Conservation (phyloP, 179 eudicot genomes). For the Dionaea muscipula region DNA sequence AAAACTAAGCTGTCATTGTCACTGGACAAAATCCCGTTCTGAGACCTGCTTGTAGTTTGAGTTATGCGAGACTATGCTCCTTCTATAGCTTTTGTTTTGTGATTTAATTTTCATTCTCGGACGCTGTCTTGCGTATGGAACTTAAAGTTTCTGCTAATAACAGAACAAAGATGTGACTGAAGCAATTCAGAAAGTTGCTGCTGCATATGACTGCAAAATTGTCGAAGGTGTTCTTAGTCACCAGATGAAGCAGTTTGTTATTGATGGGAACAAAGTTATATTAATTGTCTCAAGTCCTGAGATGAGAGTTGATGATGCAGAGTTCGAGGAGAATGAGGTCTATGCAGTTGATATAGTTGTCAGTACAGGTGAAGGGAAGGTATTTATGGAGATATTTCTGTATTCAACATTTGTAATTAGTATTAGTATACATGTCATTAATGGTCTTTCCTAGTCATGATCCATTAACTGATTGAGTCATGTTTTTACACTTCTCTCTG, state of each 20-base stretch:
- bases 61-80: too few species aligned
- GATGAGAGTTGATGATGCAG: slow-evolving; percentile 88
- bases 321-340: slow-evolving; percentile 95
- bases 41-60: too few species aligned
- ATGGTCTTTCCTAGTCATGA: too few species aligned
- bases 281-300: slow-evolving; percentile 69
- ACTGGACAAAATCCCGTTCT: too few species aligned
- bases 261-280: slow-evolving; percentile 94
- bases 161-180: slow-evolving; percentile 94
- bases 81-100: too few species aligned
- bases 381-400: slow-evolving; percentile 7
- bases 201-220: slow-evolving; percentile 91
- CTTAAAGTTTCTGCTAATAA: not conserved
- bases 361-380: slow-evolving; percentile 98
- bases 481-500: not conserved
- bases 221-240: slow-evolving; percentile 97
- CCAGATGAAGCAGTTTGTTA: slow-evolving; percentile 91
- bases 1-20: too few species aligned
- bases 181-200: slow-evolving; percentile 96
- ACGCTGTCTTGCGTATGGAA: too few species aligned
- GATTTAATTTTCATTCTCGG: too few species aligned
- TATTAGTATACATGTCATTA: not conserved
- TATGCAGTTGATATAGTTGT: slow-evolving; percentile 77
- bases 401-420: too few species aligned
- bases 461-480: too few species aligned